These are phyloP conservation scores for Fusarium marasasianum DNA, from an alignment of 2,329 filamentous ascomycete species.

Conservation along the genomic window DNA sequence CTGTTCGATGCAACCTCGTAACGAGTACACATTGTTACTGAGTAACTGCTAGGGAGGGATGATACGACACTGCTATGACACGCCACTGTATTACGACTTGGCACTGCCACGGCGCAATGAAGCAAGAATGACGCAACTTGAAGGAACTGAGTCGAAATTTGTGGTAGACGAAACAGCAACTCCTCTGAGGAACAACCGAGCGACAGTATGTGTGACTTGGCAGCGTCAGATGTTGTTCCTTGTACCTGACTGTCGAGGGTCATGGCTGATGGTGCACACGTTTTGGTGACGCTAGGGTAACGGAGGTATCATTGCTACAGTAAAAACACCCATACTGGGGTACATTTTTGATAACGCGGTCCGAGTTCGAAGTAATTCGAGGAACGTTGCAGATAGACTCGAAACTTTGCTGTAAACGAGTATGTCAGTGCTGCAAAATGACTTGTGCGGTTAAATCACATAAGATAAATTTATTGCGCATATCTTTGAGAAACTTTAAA, in stretches of 20 bases:
- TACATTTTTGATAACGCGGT: slow-evolving; percentile 9
- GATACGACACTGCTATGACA: slow-evolving; percentile 20
- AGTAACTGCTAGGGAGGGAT: background rate
- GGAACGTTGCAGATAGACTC: background rate
- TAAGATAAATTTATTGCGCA: background rate
- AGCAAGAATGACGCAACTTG: slow-evolving; percentile 33
- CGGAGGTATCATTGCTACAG: background rate
- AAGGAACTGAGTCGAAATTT: background rate
- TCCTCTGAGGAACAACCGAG: background rate
- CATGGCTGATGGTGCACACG: background rate
- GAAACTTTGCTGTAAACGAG: background rate
- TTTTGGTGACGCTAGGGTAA: slow-evolving; percentile 14
- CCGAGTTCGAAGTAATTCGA: background rate
- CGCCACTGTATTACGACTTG: slow-evolving; percentile 23
- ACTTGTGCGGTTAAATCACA: background rate
- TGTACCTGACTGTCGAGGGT: background rate
- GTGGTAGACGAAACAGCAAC: slow-evolving; percentile 4
- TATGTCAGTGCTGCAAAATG: background rate
- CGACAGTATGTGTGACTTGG: background rate
- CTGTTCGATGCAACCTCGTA: background rate
- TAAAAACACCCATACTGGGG: background rate
- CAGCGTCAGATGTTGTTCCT: background rate
- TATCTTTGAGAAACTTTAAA: background rate
- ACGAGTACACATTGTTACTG: background rate
- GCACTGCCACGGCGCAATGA: slow-evolving; percentile 17